These are phyloP conservation scores for Cichorium intybus DNA, from an alignment of 140 eudicot genomes.

Conservation along the genomic window DNA sequence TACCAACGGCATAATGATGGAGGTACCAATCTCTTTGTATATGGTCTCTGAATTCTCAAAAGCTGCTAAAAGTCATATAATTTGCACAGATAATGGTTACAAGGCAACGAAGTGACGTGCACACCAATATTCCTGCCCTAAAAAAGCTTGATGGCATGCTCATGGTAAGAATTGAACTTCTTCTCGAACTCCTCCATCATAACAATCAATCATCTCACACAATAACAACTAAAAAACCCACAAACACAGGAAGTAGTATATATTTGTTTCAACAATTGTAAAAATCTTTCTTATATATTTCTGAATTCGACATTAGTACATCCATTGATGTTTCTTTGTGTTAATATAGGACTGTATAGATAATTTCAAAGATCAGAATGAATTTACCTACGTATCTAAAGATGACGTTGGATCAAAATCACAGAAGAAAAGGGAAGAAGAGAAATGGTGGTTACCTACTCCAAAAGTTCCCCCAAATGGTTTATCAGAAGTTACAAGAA, in stretches of 20 bases:
- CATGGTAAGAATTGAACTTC: constrained; percentile 40
- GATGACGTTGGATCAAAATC: constrained; percentile 40
- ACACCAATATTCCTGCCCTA: constrained; percentile 66
- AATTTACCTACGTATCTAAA: constrained; percentile 50
- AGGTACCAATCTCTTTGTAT: constrained; percentile 24
- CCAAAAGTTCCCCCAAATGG: constrained; percentile 68
- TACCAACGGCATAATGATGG: constrained; percentile 54
- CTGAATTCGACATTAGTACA: no score
- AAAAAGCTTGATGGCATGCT: constrained; percentile 82
- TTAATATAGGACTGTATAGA: constrained; percentile 58
- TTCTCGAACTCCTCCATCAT: neutral
- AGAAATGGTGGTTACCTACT: constrained; percentile 82
- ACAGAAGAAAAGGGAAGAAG: constrained; percentile 45
- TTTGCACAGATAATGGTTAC: constrained; percentile 63
- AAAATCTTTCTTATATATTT: neutral
- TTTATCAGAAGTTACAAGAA: constrained; percentile 57
- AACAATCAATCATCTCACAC: no score
- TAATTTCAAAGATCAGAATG: constrained; percentile 57
- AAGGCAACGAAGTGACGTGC: constrained; percentile 63
- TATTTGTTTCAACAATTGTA: neutral
- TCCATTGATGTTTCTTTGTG: constrained; percentile 5
- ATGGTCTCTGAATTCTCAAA: neutral
- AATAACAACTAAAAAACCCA: neutral
- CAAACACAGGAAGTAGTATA: neutral
- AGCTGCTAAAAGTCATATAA: constrained; percentile 3